Evolutionary conservation across 495 filamentous ascomycete species (phyloP), one percentile per base, ranked within the genome.

Genomic region (Ramalina peruviana): DNA sequence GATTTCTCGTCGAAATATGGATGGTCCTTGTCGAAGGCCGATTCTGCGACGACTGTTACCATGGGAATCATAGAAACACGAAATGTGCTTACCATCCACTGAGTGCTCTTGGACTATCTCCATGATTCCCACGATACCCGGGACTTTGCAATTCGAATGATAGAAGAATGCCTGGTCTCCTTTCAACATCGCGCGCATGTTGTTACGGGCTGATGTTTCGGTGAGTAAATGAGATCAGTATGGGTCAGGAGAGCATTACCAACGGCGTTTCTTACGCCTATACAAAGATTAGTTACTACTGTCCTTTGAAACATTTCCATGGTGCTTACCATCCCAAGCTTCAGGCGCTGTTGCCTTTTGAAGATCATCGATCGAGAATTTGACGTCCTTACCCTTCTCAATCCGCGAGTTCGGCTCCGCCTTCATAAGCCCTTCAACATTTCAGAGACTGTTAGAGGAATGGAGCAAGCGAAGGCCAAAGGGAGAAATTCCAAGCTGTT

Each of bases 91-190:
- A 87, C 85, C 69, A 59, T 98, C 92, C 6, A 79, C 69, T 1
- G 81, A 79, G 56, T 86, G 80, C 64, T 93, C 87, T 53, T 77
- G 66, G 3, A 93, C 87, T 60, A 98, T 83, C 64, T 94, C 85
- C 86, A 96, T 93, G 7, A 83, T 77, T n/a, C 92, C 92, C 4
- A 81, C 88, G 45, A 98, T 85, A 3, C 87, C 90, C 0, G 92
- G 89, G 27, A 80, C 74, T 65, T 92, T 94, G 68, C 84, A 88
- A 60, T 88, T 93, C n/a, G 84, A 90, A 67, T 95, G 90, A 62
- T 98, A 98, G 70, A 98, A 96, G 68, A 98, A 95, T 36, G 88
- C 89, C 40, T 85, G 69, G 54, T 98, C 92, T 38, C 92, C 90
- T 55, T 81, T 77, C 63, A 84, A 86, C 92, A 97, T 98, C 5